Conservation (phyloP, 2,329 filamentous ascomycete genomes). For the Ascochyta koolunga region DNA sequence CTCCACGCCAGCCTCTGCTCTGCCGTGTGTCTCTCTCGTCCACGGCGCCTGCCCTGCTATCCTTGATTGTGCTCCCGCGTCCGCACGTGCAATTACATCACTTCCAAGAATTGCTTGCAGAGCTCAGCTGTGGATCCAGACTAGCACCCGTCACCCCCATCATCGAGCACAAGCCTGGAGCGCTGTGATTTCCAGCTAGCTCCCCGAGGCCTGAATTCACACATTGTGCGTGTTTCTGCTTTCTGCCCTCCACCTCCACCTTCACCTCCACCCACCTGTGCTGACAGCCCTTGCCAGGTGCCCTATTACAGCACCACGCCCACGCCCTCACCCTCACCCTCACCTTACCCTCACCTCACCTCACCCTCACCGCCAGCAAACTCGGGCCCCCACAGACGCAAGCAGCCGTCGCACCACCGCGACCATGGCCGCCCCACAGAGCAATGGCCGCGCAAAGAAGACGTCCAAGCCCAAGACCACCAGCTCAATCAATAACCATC, state of each 20-base stretch:
- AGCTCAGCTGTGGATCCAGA: constrained; percentile 27
- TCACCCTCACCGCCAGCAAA: neutral
- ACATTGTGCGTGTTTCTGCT: neutral
- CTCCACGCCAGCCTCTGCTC: neutral
- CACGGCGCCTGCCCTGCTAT: constrained; percentile 17
- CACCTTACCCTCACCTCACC: too few relatives aligned
- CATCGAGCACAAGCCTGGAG: constrained; percentile 19
- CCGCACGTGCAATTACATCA: constrained; percentile 41
- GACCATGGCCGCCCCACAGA: constrained; percentile 44
- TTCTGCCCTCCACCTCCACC: too few relatives aligned
- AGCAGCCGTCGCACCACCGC: constrained; percentile 22
- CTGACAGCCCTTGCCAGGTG: constrained; percentile 3
- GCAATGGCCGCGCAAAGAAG: constrained; percentile 48
- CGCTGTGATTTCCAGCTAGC: constrained; percentile 12
- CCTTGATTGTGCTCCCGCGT: constrained; percentile 23
- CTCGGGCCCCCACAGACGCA: constrained; percentile 19
- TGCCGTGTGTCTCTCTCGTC: constrained; percentile 2
- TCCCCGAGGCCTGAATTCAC: neutral
- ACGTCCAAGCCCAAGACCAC: constrained; percentile 37
- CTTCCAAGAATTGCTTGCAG: constrained; percentile 11
- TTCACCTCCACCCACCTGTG: neutral
- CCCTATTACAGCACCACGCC: constrained; percentile 4
- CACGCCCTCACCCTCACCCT: neutral
- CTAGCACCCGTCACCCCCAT: constrained; percentile 16
- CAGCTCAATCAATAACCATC: too few relatives aligned